phyloP scores from a whole-genome alignment of 495 filamentous ascomycete genomes.

The Rhypophila decipiens region DNA sequence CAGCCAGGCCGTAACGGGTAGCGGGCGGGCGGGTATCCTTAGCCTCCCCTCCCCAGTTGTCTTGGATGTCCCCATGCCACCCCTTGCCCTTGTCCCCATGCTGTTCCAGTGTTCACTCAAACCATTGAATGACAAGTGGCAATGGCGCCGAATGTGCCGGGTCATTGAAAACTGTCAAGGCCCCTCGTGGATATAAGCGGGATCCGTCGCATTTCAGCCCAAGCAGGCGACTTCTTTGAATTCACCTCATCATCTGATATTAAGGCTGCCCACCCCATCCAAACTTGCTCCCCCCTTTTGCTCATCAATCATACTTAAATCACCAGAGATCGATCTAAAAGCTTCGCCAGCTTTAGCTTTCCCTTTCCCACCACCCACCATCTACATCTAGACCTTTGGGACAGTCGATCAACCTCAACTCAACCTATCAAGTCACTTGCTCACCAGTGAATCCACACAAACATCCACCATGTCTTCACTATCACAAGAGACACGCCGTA shows the following conservation, averaged over 20 bases:
- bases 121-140: slow-evolving; percentile 36
- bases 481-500: slow-evolving; percentile 19
- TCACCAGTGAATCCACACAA: slow-evolving; percentile 6
- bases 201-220: slow-evolving; percentile 26
- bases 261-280: slow-evolving; percentile 4
- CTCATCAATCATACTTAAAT: slow-evolving; percentile 6
- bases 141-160: slow-evolving; percentile 28
- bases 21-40: slow-evolving; percentile 27
- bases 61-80: neutral
- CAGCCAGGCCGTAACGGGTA: slow-evolving; percentile 13
- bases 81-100: neutral
- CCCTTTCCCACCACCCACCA: neutral
- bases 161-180: slow-evolving; percentile 23
- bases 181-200: neutral
- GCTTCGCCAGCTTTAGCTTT: neutral
- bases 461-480: slow-evolving; percentile 24
- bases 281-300: slow-evolving; percentile 4
- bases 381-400: neutral
- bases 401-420: neutral
- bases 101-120: slow-evolving; percentile 19
- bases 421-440: slow-evolving; percentile 1
- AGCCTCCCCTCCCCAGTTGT: slow-evolving; percentile 16
- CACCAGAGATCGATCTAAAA: slow-evolving; percentile 1
- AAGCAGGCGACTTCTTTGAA: slow-evolving; percentile 24
- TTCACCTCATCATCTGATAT: slow-evolving; percentile 14